Base-by-base conservation (phyloP, 2,329 filamentous ascomycete genomes). In the Ramularia collo-cygni region DNA sequence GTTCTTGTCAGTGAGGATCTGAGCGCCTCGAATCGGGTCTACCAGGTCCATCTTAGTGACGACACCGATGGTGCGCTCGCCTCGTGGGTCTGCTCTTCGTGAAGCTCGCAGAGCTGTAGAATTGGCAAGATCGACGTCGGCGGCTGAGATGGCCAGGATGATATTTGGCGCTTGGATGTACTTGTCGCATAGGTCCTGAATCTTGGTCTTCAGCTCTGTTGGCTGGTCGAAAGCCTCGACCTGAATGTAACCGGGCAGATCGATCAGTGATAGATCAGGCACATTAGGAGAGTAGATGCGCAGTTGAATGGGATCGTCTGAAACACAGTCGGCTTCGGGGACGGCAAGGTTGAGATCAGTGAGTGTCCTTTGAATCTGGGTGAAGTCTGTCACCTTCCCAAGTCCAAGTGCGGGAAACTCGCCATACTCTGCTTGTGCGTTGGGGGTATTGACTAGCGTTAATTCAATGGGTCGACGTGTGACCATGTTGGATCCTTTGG, bases 31-130 rank as follows among this genome's bases (percentile, higher is more conserved):
- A 6, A 72, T 69, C 3, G 92, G 75, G 52, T 96, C 90, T 6
- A 98, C 89, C 15, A 98, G 73, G 57, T 98, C 92, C 90, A 98
- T 95, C 68, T 98, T 98, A 3, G 92, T 98, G 29, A 98, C 82
- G n/a, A 98, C 92, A 31, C 92, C 92, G 58, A 98, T 98, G 0
- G 92, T 98, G 47, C 92, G 77, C 66, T 98, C 92, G 39, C 92
- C 92, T 45, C 92, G 76, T 1, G 92, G 92, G 57, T 98, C 92
- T 18, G 96, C 89, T 52, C 90, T 77, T 47, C 92, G 77, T 52
- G 89, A 95, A 13, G 92, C 88, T 53, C 89, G 76, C 16, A 98
- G 67, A 4, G 92, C 89, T 5, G 92, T 92, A 1, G 92, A 98
- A 63, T 98, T 98, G 15, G 92, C 92, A 42, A 98, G 66, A 69